phyloP scores from a whole-genome alignment of 257 asterid species.

The Rehmannia glutinosa region DNA sequence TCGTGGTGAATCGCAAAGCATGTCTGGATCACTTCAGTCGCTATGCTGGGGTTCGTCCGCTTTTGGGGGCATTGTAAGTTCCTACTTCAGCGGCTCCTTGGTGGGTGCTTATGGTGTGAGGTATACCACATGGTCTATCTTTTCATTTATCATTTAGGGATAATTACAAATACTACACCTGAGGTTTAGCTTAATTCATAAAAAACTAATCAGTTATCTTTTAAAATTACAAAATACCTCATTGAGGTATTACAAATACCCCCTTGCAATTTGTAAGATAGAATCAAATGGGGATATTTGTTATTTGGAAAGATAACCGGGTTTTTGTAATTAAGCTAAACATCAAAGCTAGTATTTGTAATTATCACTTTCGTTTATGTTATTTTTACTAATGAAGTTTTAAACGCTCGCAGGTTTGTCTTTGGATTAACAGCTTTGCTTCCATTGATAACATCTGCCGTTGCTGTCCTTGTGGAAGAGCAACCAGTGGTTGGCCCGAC shows the following conservation, averaged over 20 bases:
- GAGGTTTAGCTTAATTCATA: too few species aligned
- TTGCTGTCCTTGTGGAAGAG: conserved; percentile 82
- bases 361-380: background rate
- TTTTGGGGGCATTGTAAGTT: conserved; percentile 78
- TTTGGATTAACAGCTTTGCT: conserved; percentile 87
- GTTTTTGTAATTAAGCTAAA: too few species aligned
- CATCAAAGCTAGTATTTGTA: too few species aligned
- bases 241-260: background rate
- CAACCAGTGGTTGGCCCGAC: conserved; percentile 45
- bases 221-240: background rate
- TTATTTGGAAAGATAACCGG: too few species aligned
- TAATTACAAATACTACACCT: background rate
- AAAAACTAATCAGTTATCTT: too few species aligned
- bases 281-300: too few species aligned
- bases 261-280: too few species aligned
- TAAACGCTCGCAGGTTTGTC: conserved; percentile 59
- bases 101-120: conserved; percentile 88
- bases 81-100: conserved; percentile 89
- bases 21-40: conserved; percentile 94
- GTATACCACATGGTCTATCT: conserved; percentile 28
- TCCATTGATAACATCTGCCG: conserved; percentile 86
- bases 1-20: conserved; percentile 95
- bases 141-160: background rate
- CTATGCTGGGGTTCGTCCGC: conserved; percentile 96
- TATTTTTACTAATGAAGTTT: conserved; percentile 12